These are phyloP conservation scores for Kondoa subrosea DNA, from an alignment of 768 basidiomycete species.

Conservation along the genomic window DNA sequence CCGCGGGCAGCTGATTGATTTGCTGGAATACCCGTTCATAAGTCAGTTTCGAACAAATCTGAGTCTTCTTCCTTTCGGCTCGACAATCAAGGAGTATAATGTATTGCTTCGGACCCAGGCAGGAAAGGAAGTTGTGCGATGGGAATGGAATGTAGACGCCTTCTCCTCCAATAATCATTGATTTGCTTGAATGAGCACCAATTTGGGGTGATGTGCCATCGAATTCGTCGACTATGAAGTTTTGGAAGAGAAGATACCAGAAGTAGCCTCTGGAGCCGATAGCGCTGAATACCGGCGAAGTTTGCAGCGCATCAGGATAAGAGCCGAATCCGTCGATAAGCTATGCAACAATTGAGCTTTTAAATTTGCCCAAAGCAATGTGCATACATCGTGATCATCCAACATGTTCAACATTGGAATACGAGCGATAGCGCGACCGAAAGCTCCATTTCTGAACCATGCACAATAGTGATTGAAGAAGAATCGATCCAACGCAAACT, in stretches of 20 bases:
- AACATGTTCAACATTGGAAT: constrained; percentile 33
- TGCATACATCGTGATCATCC: constrained; percentile 38
- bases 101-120: constrained; percentile 54
- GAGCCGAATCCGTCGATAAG: constrained; percentile 24
- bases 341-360: constrained; percentile 29
- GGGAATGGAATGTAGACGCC: constrained; percentile 66
- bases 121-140: constrained; percentile 65
- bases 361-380: constrained; percentile 69
- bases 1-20: constrained; percentile 44
- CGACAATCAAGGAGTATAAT: constrained; percentile 38
- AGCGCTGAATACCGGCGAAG: constrained; percentile 20
- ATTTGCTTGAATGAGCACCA: constrained; percentile 38
- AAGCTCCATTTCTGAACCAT: constrained; percentile 29
- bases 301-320: constrained; percentile 51
- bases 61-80: constrained; percentile 65
- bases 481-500: constrained; percentile 34
- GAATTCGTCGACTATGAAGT: constrained; percentile 40
- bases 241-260: constrained; percentile 86
- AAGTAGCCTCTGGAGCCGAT: constrained; percentile 40
- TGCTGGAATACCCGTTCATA: constrained; percentile 58
- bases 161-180: constrained; percentile 49
- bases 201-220: constrained; percentile 44
- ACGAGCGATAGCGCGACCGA: constrained; percentile 23
- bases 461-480: constrained; percentile 15
- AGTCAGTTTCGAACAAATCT: constrained; percentile 56